These are phyloP conservation scores for Magnusiomyces ingens DNA, from an alignment of 1,139 yeast species.

Conservation along the genomic window DNA sequence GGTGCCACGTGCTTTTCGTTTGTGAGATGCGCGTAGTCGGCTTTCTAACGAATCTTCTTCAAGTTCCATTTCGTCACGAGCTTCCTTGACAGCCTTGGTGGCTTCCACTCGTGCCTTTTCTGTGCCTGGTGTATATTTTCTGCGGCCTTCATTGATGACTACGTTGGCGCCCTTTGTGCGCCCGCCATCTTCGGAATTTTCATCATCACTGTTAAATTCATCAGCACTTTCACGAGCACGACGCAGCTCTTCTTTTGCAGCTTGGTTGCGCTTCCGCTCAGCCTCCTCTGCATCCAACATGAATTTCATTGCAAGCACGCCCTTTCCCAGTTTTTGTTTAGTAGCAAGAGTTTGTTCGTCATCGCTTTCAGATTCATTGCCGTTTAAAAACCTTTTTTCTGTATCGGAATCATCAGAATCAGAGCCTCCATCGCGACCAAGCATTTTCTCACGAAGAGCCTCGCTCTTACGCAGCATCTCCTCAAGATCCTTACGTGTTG, in stretches of 20 bases:
- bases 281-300: conserved; percentile 21
- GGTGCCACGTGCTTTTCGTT: conserved; percentile 12
- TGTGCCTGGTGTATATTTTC: conserved; percentile 72
- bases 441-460: conserved; percentile 60
- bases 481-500: conserved; percentile 81
- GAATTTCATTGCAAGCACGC: conserved; percentile 88
- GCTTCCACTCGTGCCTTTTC: conserved; percentile 39
- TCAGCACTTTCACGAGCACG: conserved; percentile 35
- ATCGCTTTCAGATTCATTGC: conserved; percentile 29
- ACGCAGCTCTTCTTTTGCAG: conserved; percentile 18
- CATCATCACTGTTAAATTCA: conserved; percentile 21
- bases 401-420: conserved; percentile 33
- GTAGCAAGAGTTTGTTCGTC: conserved; percentile 32
- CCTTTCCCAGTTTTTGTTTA: conserved; percentile 57
- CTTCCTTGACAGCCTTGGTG: conserved; percentile 38
- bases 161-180: conserved; percentile 34
- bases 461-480: conserved; percentile 91
- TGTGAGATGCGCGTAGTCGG: conserved; percentile 13
- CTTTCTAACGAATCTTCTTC: conserved; percentile 48
- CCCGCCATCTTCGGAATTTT: conserved; percentile 34
- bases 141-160: conserved; percentile 64
- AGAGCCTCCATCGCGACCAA: conserved; percentile 53
- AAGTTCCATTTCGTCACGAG: conserved; percentile 44
- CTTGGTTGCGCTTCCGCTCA: conserved; percentile 19
- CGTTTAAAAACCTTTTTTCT: conserved; percentile 12